phyloP scores from a whole-genome alignment of 192 early-diverging fungal species.

The Phlyctochytrium planicorne region DNA sequence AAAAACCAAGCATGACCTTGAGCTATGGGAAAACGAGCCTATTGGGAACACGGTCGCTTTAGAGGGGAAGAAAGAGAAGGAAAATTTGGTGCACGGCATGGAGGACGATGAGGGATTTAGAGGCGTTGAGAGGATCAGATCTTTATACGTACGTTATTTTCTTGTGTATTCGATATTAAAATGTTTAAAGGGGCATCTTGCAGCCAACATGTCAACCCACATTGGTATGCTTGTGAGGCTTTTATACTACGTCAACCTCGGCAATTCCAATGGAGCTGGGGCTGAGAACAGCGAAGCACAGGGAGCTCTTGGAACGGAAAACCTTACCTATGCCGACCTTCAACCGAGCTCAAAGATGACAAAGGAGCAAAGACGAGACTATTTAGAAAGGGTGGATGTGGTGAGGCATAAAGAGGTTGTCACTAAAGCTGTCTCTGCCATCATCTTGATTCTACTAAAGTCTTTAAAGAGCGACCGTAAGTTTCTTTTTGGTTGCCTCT shows the following conservation, averaged over 20 bases:
- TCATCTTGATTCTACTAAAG: conserved; percentile 66
- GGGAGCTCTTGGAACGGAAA: background rate
- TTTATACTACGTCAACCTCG: conserved; percentile 53
- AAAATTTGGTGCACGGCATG: background rate
- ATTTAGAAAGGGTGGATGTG: conserved; percentile 52
- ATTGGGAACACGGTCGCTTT: background rate
- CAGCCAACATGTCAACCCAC: conserved; percentile 37
- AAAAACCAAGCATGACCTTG: conserved; percentile 14
- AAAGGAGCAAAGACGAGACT: background rate
- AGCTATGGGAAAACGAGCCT: conserved; percentile 10
- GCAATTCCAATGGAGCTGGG: conserved; percentile 15
- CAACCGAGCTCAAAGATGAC: background rate
- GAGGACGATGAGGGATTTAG: conserved; percentile 11
- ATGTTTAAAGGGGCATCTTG: conserved; percentile 25
- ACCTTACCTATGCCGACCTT: background rate
- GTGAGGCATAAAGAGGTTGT: conserved; percentile 70
- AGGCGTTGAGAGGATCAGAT: conserved; percentile 31
- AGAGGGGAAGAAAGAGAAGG: too few species aligned
- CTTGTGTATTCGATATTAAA: conserved; percentile 2
- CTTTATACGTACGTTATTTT: conserved; percentile 37
- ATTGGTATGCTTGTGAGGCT: conserved; percentile 51
- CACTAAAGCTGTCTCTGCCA: conserved; percentile 67
- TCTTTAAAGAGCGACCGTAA: conserved; percentile 66
- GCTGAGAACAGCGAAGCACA: conserved; percentile 8
- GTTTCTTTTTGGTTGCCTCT: conserved; percentile 10